phyloP scores from a whole-genome alignment of 176 grass and related monocot genomes.

The Luzula sylvatica region DNA sequence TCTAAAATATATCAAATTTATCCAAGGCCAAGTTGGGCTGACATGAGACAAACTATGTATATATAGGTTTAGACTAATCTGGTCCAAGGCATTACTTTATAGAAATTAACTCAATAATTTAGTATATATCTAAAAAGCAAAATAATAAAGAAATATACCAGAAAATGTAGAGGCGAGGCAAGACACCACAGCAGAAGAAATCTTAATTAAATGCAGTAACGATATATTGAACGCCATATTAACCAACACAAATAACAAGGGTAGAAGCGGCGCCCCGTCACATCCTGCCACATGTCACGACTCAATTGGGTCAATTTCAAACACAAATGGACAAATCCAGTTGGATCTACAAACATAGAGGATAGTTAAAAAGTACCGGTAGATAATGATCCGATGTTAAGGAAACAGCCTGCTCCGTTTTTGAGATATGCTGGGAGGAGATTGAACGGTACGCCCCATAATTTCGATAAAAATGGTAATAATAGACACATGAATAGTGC shows the following conservation, averaged over 20 bases:
- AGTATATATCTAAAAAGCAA: not conserved
- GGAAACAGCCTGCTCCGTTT: slow-evolving; percentile 83
- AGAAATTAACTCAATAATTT: not conserved
- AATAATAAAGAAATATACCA: slow-evolving; percentile 36
- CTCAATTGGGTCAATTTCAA: not conserved
- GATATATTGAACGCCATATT: slow-evolving; percentile 96
- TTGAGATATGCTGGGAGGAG: slow-evolving; percentile 72
- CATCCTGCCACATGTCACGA: slow-evolving; percentile 54
- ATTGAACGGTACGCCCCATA: slow-evolving; percentile 92
- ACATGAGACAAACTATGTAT: not conserved
- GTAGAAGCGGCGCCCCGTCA: slow-evolving; percentile 74
- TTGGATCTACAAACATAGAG: not conserved
- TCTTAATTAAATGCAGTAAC: slow-evolving; percentile 68
- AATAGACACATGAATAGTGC: slow-evolving; percentile 87
- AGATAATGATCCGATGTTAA: slow-evolving; percentile 87
- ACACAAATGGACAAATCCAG: slow-evolving; percentile 3
- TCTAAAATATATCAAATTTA: not conserved
- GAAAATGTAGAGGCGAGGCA: slow-evolving; percentile 89
- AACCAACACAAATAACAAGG: slow-evolving; percentile 83
- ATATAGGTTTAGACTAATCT: not conserved
- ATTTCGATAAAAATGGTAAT: slow-evolving; percentile 83
- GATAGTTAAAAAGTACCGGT: slow-evolving; percentile 37
- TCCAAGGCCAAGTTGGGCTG: not conserved
- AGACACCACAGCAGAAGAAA: slow-evolving; percentile 90
- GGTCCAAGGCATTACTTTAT: not conserved